These are phyloP conservation scores for Candida alai DNA, from an alignment of 805 yeast species.

Conservation along the genomic window DNA sequence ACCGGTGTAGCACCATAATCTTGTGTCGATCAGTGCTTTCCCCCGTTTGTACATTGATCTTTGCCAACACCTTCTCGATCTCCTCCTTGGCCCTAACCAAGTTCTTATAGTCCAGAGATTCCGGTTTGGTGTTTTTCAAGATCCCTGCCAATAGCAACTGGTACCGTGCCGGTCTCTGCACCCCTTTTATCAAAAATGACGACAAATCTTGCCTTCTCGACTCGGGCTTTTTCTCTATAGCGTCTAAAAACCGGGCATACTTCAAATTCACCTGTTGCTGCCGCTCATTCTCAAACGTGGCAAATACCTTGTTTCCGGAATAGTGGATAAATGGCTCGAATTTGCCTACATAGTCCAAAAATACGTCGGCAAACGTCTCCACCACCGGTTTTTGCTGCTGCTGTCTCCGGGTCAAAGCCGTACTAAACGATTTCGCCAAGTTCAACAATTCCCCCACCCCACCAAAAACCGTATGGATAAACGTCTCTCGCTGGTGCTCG, in stretches of 20 bases:
- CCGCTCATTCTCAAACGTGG: conserved; percentile 91
- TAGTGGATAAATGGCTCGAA: conserved; percentile 92
- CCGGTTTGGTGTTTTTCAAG: conserved; percentile 75
- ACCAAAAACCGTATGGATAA: conserved; percentile 86
- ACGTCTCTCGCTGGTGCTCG: conserved; percentile 82
- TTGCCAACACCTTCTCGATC: conserved; percentile 67
- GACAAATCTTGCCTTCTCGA: conserved; percentile 86
- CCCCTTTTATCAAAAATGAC: conserved; percentile 91
- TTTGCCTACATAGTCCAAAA: conserved; percentile 75
- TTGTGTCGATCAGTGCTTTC: conserved; percentile 91
- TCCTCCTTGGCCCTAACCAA: conserved; percentile 71
- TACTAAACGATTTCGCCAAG: conserved; percentile 81
- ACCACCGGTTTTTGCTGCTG: conserved; percentile 85
- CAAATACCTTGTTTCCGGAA: conserved; percentile 93
- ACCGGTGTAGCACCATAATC: conserved; percentile 63
- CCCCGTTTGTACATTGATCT: conserved; percentile 86
- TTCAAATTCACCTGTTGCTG: conserved; percentile 87
- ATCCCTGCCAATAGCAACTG: conserved; percentile 81
- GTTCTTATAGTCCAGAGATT: conserved; percentile 65
- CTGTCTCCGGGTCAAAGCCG: conserved; percentile 75
- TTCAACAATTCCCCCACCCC: conserved; percentile 84
- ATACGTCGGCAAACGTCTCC: conserved; percentile 80
- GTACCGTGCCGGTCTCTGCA: conserved; percentile 93
- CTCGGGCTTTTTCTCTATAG: conserved; percentile 80
- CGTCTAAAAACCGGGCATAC: conserved; percentile 92